Evolutionary conservation across 768 basidiomycete species (phyloP), one percentile per base, ranked within the genome.

Genomic region (Hypsizygus marmoreus): DNA sequence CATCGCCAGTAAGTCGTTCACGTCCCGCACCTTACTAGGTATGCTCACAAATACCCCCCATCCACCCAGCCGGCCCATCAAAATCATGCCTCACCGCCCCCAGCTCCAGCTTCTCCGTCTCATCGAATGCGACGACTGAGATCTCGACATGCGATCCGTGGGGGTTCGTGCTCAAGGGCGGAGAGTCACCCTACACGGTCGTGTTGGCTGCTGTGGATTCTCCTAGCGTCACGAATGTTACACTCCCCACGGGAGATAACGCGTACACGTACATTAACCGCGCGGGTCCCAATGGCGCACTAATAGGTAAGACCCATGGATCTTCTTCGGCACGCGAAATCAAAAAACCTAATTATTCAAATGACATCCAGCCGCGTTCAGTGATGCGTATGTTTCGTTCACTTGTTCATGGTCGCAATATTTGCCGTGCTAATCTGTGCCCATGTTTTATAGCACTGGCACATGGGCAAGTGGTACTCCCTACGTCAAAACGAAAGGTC

Each of bases 91-190:
- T 57, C 14, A 51, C 49, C 17, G 6, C 30, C 3, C 19, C 45
- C n/a, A 23, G 46, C 7, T 6, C 43, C 7, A 46, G 55, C 19
- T 53, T 63, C 10, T 54, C 55, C 6, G 53, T 70, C 17, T 46
- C 38, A 0, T 48, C 73, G 6, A 76, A 76, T 54, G 60, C 71
- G 36, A 73, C 75, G 0, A 54, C 51, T 7, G 55, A 51, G 7
- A 43, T 77, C 2, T 46, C 60, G 30, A 75, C 76, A 10, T 80
- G 77, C 52, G 54, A 74, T 26, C 71, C 72, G 2, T 77, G 77
- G 76, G 71, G 74, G 3, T 46, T 77, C 3, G 65, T 59, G 2
- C 65, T 79, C 35, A 68, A 58, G 9, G 77, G 74, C 6, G 76
- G 74, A 9, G 59, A 60, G 0, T 67, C 69, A 25, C 80, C 78